Conservation (phyloP, 1,284 basidiomycete species). For the Mycena sp. region DNA sequence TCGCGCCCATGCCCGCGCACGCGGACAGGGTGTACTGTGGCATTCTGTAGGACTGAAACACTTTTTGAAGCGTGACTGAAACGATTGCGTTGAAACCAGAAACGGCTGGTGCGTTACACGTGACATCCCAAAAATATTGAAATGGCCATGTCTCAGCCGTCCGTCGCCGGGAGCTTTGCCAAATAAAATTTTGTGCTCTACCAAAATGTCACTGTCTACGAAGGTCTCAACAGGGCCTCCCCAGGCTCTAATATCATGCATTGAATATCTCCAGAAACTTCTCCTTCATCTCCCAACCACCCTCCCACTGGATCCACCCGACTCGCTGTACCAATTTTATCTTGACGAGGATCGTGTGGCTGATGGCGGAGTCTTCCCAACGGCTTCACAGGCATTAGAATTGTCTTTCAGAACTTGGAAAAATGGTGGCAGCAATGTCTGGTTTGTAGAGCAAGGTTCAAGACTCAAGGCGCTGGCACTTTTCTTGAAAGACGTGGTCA, state of each 20-base stretch:
- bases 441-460: constrained; percentile 10
- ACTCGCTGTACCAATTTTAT: constrained; percentile 18
- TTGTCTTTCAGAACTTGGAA: constrained; percentile 12
- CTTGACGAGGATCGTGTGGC: constrained; percentile 7
- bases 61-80: too few relatives aligned
- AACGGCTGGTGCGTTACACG: background rate
- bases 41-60: too few relatives aligned
- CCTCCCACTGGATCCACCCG: constrained; percentile 6
- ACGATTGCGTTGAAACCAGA: background rate
- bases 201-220: too few relatives aligned
- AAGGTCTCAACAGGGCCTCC: constrained; percentile 5
- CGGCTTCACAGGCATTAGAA: constrained; percentile 10
- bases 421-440: background rate
- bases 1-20: too few relatives aligned
- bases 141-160: background rate
- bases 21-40: too few relatives aligned
- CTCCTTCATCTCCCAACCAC: constrained; percentile 7
- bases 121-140: background rate
- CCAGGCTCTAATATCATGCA: constrained; percentile 12
- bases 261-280: constrained; percentile 12
- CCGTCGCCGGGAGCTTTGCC: too few relatives aligned
- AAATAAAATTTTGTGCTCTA: too few relatives aligned
- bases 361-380: constrained; percentile 14
- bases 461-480: background rate
- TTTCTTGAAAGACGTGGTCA: constrained; percentile 21